Base-by-base conservation (phyloP, 2,329 filamentous ascomycete genomes). In the Aspergillus flavus region DNA sequence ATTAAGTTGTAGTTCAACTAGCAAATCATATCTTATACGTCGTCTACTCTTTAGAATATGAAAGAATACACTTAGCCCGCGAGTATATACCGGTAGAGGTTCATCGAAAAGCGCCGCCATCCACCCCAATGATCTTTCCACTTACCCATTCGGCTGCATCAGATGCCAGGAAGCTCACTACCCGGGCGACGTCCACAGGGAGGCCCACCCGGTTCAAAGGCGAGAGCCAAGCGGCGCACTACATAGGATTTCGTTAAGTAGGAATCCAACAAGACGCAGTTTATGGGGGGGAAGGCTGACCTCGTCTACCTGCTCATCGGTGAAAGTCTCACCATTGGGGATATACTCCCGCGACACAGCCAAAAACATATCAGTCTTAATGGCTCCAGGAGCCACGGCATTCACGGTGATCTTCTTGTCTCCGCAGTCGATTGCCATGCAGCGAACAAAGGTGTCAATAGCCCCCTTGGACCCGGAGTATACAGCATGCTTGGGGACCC, bases 401-500 rank as follows among this genome's bases (percentile, higher is more conserved):
- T 90, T 90, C 75, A 90, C 87, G 0, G 87, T 89, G 74, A 90
- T 88, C 61, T 86, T 86, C 71, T 87, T 84, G 80, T 89, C 85
- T 59, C 89, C 87, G 68, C 86, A 87, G 80, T 91, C 89, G 74
- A 84, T 89, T 6, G 91, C 89, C 79, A 93, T 90, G 70, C 86
- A 88, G 75, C 91, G 89, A 69, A 91, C 89, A 78, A 93, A 91
- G 12, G 89, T 89, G 78, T 92, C 91, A 64, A 93, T 89, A 43
- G 91, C 87, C 70, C 89, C 91, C 83, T 93, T 93, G 76, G 84
- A 87, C 16, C 87, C 90, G 26, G 90, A 90, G 83, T 93, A 93
- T 55, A 93, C 83, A 16, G 88, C 84, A 76, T 93, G 90, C 73
- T 88, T 86, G 64, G 88, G 88, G 21, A 93, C 89, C 56, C 86